Percentiles rank a stretch among this genome's conserved stretches.
Conservation (phyloP, 441 rosid genomes). For the Eutrema salsugineum region DNA sequence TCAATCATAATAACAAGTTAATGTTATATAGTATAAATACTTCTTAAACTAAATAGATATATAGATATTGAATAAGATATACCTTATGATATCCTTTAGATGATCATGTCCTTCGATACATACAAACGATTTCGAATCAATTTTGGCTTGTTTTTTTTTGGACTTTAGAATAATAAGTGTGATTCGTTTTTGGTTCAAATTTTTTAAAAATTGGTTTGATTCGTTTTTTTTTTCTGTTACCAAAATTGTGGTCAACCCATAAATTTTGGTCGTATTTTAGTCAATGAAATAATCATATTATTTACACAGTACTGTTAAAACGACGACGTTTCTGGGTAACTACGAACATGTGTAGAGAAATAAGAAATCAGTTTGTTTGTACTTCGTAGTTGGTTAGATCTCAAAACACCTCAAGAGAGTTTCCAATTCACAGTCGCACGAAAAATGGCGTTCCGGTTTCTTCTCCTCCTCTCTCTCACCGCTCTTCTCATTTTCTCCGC, state of each 20-base stretch:
- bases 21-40: too few relatives aligned
- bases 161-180: too few relatives aligned
- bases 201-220: neutral
- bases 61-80: too few relatives aligned
- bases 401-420: neutral
- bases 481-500: slow-evolving; percentile 54
- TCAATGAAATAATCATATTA: neutral
- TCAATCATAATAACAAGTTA: too few relatives aligned
- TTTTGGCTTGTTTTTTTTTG: too few relatives aligned
- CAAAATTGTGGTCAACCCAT: neutral
- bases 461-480: slow-evolving; percentile 54
- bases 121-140: too few relatives aligned
- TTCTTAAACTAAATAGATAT: too few relatives aligned
- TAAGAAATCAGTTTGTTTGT: neutral
- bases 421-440: slow-evolving; percentile 14
- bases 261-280: neutral
- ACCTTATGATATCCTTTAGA: too few relatives aligned
- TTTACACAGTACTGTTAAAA: neutral
- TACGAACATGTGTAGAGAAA: neutral
- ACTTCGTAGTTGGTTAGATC: neutral
- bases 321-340: neutral
- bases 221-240: neutral
- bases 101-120: too few relatives aligned
- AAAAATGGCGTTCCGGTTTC: slow-evolving; percentile 53
- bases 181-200: too few relatives aligned